Conservation (phyloP, 2,329 filamentous ascomycete species). For the Cordyceps fumosorosea region DNA sequence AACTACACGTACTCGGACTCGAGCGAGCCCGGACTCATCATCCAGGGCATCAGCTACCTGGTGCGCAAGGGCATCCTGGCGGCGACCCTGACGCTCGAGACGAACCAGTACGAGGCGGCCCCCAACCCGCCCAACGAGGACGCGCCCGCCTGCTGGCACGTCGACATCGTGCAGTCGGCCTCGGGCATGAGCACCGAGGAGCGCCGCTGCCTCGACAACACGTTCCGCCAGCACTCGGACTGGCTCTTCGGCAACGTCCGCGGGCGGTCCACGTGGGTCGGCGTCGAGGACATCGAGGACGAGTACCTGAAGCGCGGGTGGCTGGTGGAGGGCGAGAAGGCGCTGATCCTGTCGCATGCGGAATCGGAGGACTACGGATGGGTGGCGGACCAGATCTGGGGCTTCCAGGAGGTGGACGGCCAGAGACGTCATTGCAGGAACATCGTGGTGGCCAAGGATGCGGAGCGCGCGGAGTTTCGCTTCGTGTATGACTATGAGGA, state of each 20-base stretch:
- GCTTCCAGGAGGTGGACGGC: slow-evolving; percentile 48
- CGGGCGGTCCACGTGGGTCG: slow-evolving; percentile 50
- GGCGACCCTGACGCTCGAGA: slow-evolving; percentile 60
- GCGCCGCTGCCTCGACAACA: slow-evolving; percentile 46
- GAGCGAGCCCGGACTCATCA: slow-evolving; percentile 59
- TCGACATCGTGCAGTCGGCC: slow-evolving; percentile 68
- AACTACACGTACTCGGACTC: slow-evolving; percentile 69
- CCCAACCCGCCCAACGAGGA: slow-evolving; percentile 33
- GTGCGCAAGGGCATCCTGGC: slow-evolving; percentile 64
- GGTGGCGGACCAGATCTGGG: slow-evolving; percentile 54
- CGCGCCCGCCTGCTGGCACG: slow-evolving; percentile 42
- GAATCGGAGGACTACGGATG: slow-evolving; percentile 46
- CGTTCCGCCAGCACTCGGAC: slow-evolving; percentile 60
- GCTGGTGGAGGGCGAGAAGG: slow-evolving; percentile 49
- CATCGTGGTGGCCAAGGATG: slow-evolving; percentile 45
- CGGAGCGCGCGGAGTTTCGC: slow-evolving; percentile 41
- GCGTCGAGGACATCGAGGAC: slow-evolving; percentile 43
- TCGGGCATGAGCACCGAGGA: slow-evolving; percentile 61
- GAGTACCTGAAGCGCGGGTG: slow-evolving; percentile 53
- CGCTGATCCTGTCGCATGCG: slow-evolving; percentile 60
- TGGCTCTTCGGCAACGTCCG: slow-evolving; percentile 70
- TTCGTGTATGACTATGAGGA: slow-evolving; percentile 50
- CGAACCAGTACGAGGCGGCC: slow-evolving; percentile 48
- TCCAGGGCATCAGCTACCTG: slow-evolving; percentile 68
- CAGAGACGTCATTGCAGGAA: slow-evolving; percentile 48